Evolutionary conservation across 225 moss, liverwort and hornwort species (phyloP).

Genomic region (Ulota crispa): DNA sequence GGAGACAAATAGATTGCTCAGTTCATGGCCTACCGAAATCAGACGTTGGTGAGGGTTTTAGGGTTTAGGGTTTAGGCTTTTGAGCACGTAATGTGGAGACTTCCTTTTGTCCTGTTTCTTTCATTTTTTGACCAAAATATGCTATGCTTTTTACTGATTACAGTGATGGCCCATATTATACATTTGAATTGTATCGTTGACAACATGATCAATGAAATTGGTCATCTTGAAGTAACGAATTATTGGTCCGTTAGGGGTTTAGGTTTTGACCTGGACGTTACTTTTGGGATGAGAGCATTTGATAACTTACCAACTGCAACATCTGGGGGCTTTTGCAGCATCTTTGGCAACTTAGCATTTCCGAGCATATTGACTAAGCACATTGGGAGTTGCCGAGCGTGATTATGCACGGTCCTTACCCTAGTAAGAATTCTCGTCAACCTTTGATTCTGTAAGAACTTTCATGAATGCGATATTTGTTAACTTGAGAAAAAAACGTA

Average conservation of each 20-base stretch:
- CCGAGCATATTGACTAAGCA: neutral
- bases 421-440: conserved; percentile 1
- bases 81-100: neutral
- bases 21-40: neutral
- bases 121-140: neutral
- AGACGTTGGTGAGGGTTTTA: neutral
- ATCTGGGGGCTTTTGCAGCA: neutral
- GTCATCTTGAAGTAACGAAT: neutral
- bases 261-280: neutral
- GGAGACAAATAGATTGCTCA: conserved; percentile 7
- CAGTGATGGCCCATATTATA: neutral
- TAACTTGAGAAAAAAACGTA: no score
- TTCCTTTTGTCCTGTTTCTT: neutral
- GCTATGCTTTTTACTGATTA: neutral
- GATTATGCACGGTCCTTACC: conserved; percentile 10
- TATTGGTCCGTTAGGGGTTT: neutral
- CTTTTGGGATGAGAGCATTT: neutral
- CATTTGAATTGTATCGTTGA: neutral
- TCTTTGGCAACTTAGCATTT: neutral
- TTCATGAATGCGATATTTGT: no score
- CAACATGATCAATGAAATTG: neutral
- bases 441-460: neutral
- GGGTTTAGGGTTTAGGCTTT: neutral
- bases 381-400: conserved; percentile 9
- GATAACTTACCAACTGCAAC: neutral